phyloP scores from a whole-genome alignment of 306 rosid genomes.

The Cicer chorassanicum region DNA sequence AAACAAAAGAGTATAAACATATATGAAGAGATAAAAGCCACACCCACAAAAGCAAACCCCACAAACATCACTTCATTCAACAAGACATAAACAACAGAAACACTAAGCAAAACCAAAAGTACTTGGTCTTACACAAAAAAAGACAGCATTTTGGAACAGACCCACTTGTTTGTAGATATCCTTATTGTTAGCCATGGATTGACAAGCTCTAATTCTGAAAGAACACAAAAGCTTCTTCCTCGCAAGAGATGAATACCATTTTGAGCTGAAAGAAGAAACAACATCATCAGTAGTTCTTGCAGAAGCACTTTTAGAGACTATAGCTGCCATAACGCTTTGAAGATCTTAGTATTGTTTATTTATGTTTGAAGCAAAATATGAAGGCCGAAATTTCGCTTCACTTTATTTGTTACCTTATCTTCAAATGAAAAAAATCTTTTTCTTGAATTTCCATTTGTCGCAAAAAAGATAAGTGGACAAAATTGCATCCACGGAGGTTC shows the following conservation, averaged over 20 bases:
- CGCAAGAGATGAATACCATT: slow-evolving; percentile 40
- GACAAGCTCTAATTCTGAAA: slow-evolving; percentile 59
- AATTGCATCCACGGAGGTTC: slow-evolving; percentile 22
- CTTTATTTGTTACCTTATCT: slow-evolving; percentile 37
- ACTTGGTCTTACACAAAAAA: slow-evolving; percentile 7
- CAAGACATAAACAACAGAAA: neutral
- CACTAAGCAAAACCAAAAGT: neutral
- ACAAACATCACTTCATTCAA: neutral
- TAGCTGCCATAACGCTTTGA: slow-evolving; percentile 38
- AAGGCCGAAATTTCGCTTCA: neutral
- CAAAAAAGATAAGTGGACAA: slow-evolving; percentile 41
- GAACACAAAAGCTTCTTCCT: slow-evolving; percentile 37
- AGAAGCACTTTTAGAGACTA: slow-evolving; percentile 49
- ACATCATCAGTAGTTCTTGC: slow-evolving; percentile 38
- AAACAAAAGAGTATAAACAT: slow-evolving; percentile 3
- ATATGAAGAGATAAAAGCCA: neutral
- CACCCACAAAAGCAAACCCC: neutral
- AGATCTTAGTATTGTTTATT: neutral
- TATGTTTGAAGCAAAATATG: neutral
- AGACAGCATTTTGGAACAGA: slow-evolving; percentile 48
- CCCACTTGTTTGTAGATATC: slow-evolving; percentile 77
- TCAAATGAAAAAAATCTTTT: slow-evolving; percentile 2
- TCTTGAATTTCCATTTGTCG: slow-evolving; percentile 4
- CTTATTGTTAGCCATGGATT: slow-evolving; percentile 53
- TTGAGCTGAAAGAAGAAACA: slow-evolving; percentile 45